A percentile compares a stretch with the other conserved stretches of the same genome.
phyloP scores from a whole-genome alignment of 2,329 filamentous ascomycete species.

The Amauroascus verrucosus region DNA sequence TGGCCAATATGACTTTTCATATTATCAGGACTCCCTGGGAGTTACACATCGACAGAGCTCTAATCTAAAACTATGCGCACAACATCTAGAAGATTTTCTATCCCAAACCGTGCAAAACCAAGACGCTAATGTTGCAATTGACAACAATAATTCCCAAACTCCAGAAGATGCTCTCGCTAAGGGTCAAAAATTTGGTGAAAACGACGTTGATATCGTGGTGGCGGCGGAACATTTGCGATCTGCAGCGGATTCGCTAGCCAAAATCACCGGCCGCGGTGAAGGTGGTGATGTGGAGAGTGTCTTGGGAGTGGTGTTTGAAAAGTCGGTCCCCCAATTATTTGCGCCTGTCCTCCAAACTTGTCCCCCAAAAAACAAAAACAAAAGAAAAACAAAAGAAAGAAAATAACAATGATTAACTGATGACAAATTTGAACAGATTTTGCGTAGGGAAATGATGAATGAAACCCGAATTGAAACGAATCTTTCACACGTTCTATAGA shows the following conservation, averaged over 20 bases:
- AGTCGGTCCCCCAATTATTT: slow-evolving; percentile 48
- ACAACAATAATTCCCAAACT: slow-evolving; percentile 12
- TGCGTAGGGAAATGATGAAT: slow-evolving; percentile 14
- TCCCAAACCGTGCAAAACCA: slow-evolving; percentile 38
- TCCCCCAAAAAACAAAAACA: neutral
- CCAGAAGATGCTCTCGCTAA: slow-evolving; percentile 18
- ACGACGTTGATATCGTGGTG: slow-evolving; percentile 65
- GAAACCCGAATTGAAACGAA: neutral
- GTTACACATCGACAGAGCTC: slow-evolving; percentile 83
- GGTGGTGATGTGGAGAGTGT: slow-evolving; percentile 90
- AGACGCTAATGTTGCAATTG: slow-evolving; percentile 5
- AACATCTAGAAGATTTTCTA: slow-evolving; percentile 64
- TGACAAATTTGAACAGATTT: slow-evolving; percentile 7
- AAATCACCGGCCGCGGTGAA: slow-evolving; percentile 78
- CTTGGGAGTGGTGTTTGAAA: slow-evolving; percentile 92
- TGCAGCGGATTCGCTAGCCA: slow-evolving; percentile 68
- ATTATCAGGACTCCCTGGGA: slow-evolving; percentile 74
- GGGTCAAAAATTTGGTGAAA: slow-evolving; percentile 16
- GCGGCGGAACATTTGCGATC: slow-evolving; percentile 80
- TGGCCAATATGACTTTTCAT: slow-evolving; percentile 46
- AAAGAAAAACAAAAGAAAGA: neutral
- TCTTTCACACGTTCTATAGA: neutral
- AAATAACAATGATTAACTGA: neutral
- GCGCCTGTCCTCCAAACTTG: slow-evolving; percentile 34
- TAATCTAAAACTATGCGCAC: slow-evolving; percentile 63